Base-by-base conservation (phyloP, 2,329 filamentous ascomycete species). In the Tetracladium maxilliforme region DNA sequence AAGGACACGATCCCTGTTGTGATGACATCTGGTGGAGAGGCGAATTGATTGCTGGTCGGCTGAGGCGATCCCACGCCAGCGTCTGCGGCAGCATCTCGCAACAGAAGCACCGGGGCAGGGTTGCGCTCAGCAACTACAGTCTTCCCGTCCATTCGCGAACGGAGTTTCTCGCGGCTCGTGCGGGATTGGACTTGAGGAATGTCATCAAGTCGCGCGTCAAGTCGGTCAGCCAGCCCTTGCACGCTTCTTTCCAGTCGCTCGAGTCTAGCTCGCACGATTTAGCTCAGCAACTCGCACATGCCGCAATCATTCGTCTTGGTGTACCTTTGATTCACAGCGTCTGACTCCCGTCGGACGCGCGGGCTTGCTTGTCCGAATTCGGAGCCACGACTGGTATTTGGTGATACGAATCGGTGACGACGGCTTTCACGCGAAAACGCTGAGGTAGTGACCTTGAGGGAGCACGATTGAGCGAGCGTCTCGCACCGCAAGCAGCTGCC, bases 401-500 rank as follows among this genome's bases (percentile, higher is more conserved):
- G n/a, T n/a, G n/a, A n/a, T n/a, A n/a, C n/a, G n/a, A n/a, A n/a
- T n/a, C n/a, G n/a, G n/a, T n/a, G n/a, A n/a, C n/a, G n/a, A n/a
- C n/a, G n/a, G n/a, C n/a, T n/a, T n/a, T n/a, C n/a, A n/a, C n/a
- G n/a, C n/a, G n/a, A n/a, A n/a, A n/a, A n/a, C n/a, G n/a, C n/a
- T n/a, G n/a, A n/a, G n/a, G n/a, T n/a, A n/a, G n/a, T n/a, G n/a
- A 16, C 23, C 14, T 36, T 23, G 21, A 52, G 35, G 2, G 49
- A 53, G 29, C 52, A 55, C 11, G 31, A 25, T 16, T 50, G 44
- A 5, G 35, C 40, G 11, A 54, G 37, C 18, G 43, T 42, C 21
- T 47, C 43, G 30, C 52, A 56, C 18, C 51, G 40, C 7, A 54
- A 34, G 32, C 51, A 56, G 11, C 41, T 32, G 24, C 40, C 39